Base-by-base conservation (phyloP, 2,329 filamentous ascomycete genomes). In the Eutypella sp. region DNA sequence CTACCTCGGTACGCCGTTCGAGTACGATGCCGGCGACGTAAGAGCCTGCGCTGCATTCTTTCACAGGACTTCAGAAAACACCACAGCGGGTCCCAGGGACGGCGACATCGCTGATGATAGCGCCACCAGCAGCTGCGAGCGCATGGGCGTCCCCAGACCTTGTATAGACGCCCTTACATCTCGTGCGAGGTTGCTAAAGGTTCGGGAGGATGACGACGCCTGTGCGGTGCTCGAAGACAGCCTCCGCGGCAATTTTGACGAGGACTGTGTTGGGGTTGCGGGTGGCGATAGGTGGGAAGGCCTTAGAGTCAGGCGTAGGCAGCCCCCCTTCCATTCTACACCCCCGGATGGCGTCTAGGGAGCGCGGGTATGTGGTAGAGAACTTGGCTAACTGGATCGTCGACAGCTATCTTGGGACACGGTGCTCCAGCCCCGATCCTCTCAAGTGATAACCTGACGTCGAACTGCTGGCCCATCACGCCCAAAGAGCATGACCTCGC, bases 361-460 rank as follows among this genome's bases (percentile, higher is more conserved):
- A n/a, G n/a, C n/a, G n/a, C n/a, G n/a, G n/a, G n/a, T n/a, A n/a
- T n/a, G n/a, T n/a, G n/a, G n/a, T n/a, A n/a, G n/a, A n/a, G n/a
- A n/a, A n/a, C n/a, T n/a, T n/a, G n/a, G n/a, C n/a, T n/a, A n/a
- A n/a, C n/a, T n/a, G n/a, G n/a, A n/a, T n/a, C 13, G 29, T 39
- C 3, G 13, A 6, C n/a, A 39, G 36, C 36, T 11, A 39, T 39
- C 18, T 39, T 39, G 5, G 36, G 36, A 10, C 11, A 19, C 13
- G 36, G 36, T 5, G 36, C 20, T 3, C 36, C 36, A 5, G 19
- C 22, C 8, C 19, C 20, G 10, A 39, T 39, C 19, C n/a, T 39
- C 18, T 39, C 36, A 19, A 39, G 36, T 20, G 36, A 39, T 22
- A 39, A 39, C 36, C n/a, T 39, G 36, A 39, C 36, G 20, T 39